Conservation (phyloP, 345 rosid species). For the Dipteronia sinensis region DNA sequence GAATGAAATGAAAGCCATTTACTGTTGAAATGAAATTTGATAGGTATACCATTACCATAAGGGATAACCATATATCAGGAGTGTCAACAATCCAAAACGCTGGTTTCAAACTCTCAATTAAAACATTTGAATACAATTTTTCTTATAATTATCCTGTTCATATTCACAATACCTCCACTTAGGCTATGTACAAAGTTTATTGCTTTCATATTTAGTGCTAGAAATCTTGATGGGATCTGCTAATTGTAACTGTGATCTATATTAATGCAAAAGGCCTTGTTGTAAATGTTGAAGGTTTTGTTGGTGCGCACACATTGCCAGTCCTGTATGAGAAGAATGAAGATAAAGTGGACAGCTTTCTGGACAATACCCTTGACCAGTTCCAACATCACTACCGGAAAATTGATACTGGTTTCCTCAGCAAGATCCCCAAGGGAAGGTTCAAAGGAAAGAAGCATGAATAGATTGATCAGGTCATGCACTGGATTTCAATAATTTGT, state of each 20-base stretch:
- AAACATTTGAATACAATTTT: neutral
- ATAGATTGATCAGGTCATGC: slow-evolving; percentile 20
- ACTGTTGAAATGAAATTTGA: neutral
- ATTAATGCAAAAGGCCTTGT: neutral
- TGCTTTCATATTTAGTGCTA: neutral
- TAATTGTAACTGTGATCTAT: neutral
- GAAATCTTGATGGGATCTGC: neutral
- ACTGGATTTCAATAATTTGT: neutral
- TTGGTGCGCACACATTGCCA: slow-evolving; percentile 91
- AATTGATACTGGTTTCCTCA: slow-evolving; percentile 60
- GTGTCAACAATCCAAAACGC: neutral
- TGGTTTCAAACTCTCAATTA: neutral
- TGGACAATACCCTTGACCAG: slow-evolving; percentile 50
- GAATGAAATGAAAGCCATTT: neutral
- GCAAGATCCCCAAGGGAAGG: slow-evolving; percentile 78
- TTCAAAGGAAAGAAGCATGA: slow-evolving; percentile 67
- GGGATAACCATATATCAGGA: neutral
- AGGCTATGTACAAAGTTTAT: neutral
- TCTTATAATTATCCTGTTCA: neutral
- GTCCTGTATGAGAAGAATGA: slow-evolving; percentile 86
- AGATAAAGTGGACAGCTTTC: slow-evolving; percentile 69
- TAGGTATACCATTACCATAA: neutral
- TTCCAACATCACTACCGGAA: slow-evolving; percentile 63
- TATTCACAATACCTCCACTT: neutral
- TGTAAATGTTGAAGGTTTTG: slow-evolving; percentile 60